Percentiles rank a stretch among this genome's conserved stretches.
phyloP scores from a whole-genome alignment of 2,329 filamentous ascomycete genomes.

The Nigrospora osmanthi region DNA sequence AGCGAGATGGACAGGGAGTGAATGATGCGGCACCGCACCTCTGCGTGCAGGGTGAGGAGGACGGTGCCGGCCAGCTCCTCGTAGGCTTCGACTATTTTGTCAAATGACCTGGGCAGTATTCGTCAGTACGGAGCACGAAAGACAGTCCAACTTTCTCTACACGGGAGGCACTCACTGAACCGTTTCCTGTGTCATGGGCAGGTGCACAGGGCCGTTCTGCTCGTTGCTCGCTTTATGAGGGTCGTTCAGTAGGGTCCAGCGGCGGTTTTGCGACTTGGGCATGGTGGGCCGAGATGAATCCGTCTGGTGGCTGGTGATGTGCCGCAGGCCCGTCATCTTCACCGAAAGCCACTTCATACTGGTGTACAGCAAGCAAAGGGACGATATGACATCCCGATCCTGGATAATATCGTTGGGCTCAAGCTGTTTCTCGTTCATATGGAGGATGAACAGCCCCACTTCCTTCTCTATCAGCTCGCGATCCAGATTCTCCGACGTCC shows the following conservation, averaged over 20 bases:
- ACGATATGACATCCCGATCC: slow-evolving; percentile 78
- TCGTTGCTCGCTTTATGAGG: slow-evolving; percentile 50
- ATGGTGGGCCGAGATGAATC: slow-evolving; percentile 53
- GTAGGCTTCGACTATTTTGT: slow-evolving; percentile 77
- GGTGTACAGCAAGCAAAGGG: slow-evolving; percentile 83
- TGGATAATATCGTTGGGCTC: slow-evolving; percentile 78
- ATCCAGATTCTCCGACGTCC: slow-evolving; percentile 45
- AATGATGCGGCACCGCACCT: slow-evolving; percentile 78
- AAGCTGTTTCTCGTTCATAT: slow-evolving; percentile 53
- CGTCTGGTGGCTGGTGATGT: slow-evolving; percentile 68
- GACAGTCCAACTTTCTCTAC: too few species aligned
- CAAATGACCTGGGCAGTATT: slow-evolving; percentile 57
- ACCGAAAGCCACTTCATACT: slow-evolving; percentile 97
- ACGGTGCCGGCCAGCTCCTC: slow-evolving; percentile 72
- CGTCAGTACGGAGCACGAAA: not conserved
- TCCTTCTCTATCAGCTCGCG: slow-evolving; percentile 56
- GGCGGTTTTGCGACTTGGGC: slow-evolving; percentile 53
- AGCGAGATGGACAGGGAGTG: slow-evolving; percentile 63
- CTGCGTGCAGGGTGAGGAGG: slow-evolving; percentile 79
- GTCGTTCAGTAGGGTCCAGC: slow-evolving; percentile 77
- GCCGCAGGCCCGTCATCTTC: slow-evolving; percentile 72
- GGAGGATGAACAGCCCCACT: slow-evolving; percentile 46
- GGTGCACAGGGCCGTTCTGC: slow-evolving; percentile 57
- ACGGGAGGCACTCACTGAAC: slow-evolving; percentile 52
- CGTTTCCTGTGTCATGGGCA: slow-evolving; percentile 82